These are phyloP conservation scores for Zymoseptoria crescenta DNA, from an alignment of 2,329 filamentous ascomycete species.

Conservation along the genomic window DNA sequence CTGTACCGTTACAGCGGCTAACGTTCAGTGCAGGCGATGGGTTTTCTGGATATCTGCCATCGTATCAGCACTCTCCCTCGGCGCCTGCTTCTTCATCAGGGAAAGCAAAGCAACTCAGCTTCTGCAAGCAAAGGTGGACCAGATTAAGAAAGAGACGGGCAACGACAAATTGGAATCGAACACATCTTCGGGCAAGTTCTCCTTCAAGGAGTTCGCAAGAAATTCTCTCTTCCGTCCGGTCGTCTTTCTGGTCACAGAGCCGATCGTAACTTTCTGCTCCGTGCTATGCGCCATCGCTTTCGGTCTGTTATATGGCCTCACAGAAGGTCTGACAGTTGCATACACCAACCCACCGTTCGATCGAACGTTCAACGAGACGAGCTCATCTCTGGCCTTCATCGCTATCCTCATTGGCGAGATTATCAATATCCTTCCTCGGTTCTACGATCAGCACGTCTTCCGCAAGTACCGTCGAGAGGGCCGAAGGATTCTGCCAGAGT, in stretches of 20 bases:
- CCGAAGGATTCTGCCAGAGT: conserved; percentile 41
- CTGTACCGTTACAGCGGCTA: background rate
- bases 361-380: conserved; percentile 28
- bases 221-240: conserved; percentile 36
- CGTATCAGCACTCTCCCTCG: conserved; percentile 29
- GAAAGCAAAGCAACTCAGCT: conserved; percentile 40
- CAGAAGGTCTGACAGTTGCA: conserved; percentile 15
- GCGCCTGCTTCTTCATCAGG: conserved; percentile 31
- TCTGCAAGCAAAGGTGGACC: conserved; percentile 29
- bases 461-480: conserved; percentile 18
- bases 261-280: conserved; percentile 40
- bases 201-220: conserved; percentile 28
- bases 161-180: conserved; percentile 13
- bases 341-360: conserved; percentile 18
- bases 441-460: conserved; percentile 13
- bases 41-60: conserved; percentile 39
- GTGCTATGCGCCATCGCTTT: conserved; percentile 15
- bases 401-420: conserved; percentile 34
- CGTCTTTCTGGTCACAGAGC: conserved; percentile 39
- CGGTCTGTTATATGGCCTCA: conserved; percentile 16
- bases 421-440: conserved; percentile 18
- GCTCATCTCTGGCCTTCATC: conserved; percentile 37
- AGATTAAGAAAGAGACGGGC: conserved; percentile 22
- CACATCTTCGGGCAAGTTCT: conserved; percentile 4
- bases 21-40: conserved; percentile 34